These are phyloP conservation scores for Xylariaceae sp. DNA, from an alignment of 2,329 filamentous ascomycete genomes.

Conservation along the genomic window DNA sequence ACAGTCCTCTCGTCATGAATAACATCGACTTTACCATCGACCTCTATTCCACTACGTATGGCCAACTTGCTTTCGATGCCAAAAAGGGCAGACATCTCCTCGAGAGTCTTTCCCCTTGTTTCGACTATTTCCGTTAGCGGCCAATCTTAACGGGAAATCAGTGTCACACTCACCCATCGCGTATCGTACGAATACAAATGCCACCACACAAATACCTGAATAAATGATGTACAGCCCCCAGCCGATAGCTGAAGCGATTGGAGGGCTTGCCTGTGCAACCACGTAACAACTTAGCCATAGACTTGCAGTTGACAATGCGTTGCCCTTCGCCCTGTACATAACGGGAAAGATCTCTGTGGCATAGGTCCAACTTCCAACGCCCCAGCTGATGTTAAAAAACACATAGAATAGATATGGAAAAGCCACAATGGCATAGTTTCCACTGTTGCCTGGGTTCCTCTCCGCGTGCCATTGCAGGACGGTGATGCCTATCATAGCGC, in stretches of 20 bases:
- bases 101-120: slow-evolving; percentile 25
- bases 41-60: slow-evolving; percentile 10
- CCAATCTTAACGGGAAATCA: not conserved
- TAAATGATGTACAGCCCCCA: slow-evolving; percentile 35
- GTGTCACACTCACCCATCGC: slow-evolving; percentile 20
- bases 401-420: slow-evolving; percentile 31
- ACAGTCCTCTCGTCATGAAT: slow-evolving; percentile 1
- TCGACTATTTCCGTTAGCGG: slow-evolving; percentile 17
- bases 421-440: slow-evolving; percentile 29
- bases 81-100: slow-evolving; percentile 27
- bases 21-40: not conserved
- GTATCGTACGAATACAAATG: slow-evolving; percentile 34
- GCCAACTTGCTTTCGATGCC: slow-evolving; percentile 21
- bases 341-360: slow-evolving; percentile 33
- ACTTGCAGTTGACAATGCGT: slow-evolving; percentile 32
- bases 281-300: slow-evolving; percentile 34
- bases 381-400: slow-evolving; percentile 33
- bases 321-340: slow-evolving; percentile 29
- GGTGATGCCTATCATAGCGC: slow-evolving; percentile 29
- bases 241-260: slow-evolving; percentile 28
- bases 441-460: slow-evolving; percentile 15
- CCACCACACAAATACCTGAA: slow-evolving; percentile 30
- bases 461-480: slow-evolving; percentile 31
- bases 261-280: slow-evolving; percentile 28
- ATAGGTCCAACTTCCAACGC: slow-evolving; percentile 32